Evolutionary conservation across 345 rosid genomes (phyloP).

Genomic region (Gossypioides kirkii): DNA sequence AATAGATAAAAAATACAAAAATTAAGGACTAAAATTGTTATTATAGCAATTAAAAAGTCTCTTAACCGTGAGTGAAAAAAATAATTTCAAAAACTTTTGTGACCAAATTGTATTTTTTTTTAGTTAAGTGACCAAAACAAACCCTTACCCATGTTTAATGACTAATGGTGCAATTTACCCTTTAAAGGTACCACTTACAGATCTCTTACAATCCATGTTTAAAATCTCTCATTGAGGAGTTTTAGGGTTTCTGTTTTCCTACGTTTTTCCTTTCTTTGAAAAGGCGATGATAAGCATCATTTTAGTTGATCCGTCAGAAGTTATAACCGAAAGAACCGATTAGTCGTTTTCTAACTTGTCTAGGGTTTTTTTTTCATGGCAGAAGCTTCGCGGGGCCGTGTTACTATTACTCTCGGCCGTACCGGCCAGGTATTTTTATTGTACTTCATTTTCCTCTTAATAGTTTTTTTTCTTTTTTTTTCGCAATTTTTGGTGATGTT

Average conservation of each 20-base stretch:
- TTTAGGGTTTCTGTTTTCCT: conserved; percentile 3
- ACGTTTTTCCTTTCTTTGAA: neutral
- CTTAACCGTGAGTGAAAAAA: too few species aligned
- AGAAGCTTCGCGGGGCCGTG: conserved; percentile 60
- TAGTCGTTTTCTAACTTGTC: conserved; percentile 14
- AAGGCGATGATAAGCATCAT: neutral
- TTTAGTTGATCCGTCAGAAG: conserved; percentile 8
- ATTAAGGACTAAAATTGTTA: too few species aligned
- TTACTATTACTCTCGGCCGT: conserved; percentile 84
- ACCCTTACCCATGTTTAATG: neutral
- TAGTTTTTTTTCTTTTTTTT: neutral
- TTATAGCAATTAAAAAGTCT: too few species aligned
- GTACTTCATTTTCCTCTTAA: neutral
- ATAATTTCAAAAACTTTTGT: too few species aligned
- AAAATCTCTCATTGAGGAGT: neutral
- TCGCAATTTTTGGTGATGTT: neutral
- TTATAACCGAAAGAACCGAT: neutral
- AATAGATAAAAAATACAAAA: too few species aligned
- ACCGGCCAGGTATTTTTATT: conserved; percentile 61
- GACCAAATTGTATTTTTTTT: too few species aligned
- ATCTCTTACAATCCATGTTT: too few species aligned
- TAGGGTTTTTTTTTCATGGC: conserved; percentile 58
- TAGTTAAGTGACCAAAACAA: too few species aligned
- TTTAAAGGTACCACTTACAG: too few species aligned
- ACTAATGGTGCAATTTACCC: neutral